Evolutionary conservation across 2,329 filamentous ascomycete genomes (phyloP).

Genomic region (Nectriaceae sp.): DNA sequence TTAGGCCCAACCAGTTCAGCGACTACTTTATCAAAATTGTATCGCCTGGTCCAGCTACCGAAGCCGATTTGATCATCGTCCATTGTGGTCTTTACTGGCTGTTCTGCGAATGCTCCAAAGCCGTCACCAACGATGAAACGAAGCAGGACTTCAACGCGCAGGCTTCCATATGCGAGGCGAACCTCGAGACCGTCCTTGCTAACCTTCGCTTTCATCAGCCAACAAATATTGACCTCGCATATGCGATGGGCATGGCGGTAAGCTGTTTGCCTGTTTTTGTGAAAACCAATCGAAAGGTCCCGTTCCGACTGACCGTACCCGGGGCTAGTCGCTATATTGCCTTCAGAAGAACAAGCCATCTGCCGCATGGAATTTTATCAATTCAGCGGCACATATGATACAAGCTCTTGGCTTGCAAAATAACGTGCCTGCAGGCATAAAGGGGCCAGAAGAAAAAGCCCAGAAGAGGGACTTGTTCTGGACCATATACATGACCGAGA

Average conservation of each 20-base stretch:
- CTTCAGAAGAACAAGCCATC: too few relatives aligned
- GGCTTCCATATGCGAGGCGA: conserved; percentile 16
- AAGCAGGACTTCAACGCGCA: conserved; percentile 15
- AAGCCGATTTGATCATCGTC: conserved; percentile 22
- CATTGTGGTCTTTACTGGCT: conserved; percentile 21
- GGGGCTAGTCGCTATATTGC: too few relatives aligned
- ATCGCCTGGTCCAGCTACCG: conserved; percentile 15
- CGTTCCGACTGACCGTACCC: too few relatives aligned
- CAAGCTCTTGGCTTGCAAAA: too few relatives aligned
- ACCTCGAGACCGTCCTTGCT: conserved; percentile 23
- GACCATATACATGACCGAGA: too few relatives aligned
- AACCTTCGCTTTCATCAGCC: conserved; percentile 21
- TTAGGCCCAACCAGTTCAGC: conserved; percentile 15
- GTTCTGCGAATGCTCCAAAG: conserved; percentile 20
- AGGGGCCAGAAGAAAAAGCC: too few relatives aligned
- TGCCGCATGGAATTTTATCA: too few relatives aligned
- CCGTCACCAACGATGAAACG: conserved; percentile 1
- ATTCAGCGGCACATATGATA: too few relatives aligned
- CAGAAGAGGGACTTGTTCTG: too few relatives aligned
- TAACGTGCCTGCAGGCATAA: too few relatives aligned
- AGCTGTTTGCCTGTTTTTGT: conserved; percentile 17
- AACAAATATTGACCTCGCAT: conserved; percentile 12
- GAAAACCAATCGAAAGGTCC: conserved; percentile 19
- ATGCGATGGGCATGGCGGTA: conserved; percentile 22
- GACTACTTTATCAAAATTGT: conserved; percentile 23